Evolutionary conservation across 257 asterid species (phyloP), one percentile per base, ranked within the genome.

Genomic region (Lantana camara): DNA sequence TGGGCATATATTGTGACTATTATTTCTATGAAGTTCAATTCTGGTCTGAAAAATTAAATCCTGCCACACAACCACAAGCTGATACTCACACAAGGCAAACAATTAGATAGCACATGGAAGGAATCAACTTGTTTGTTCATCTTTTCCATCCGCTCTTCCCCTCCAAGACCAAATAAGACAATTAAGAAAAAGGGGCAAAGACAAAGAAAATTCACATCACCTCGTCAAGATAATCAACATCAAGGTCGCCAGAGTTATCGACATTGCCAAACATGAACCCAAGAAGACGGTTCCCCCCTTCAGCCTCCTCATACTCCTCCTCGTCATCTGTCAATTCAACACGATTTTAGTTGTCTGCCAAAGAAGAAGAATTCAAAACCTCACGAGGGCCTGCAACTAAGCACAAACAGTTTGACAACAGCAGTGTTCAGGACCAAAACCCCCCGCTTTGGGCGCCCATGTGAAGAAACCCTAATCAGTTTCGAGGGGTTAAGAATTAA

Each of bases 191-290:
- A 0, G 35, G 21, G 62, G 29, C 22, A 0, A 34, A n/a, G 49
- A 56, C 47, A 41, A 54, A 44, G 48, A 62, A 60, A n/a, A n/a
- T n/a, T n/a, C 54, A 63, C 61, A 75, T 76, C 70, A 90, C 99
- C 97, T 94, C 90, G 42, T 94, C 99, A 63, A 94, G 99, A 80
- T 94, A 94, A 79, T 94, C 99, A 66, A 82, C 95, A 76, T 94
- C 99, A 47, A 94, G 97, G 80, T 90, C 97, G 47, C 99, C 99
- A 29, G 99, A 83, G 72, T 81, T 77, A 49, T 90, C 97, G 48
- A 94, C 99, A 75, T 94, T 90, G 23, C 99, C 99, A 59, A 94
- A 94, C 97, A 94, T 88, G 87, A 94, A 94, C 24, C 97, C 97
- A 72, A 90, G 73, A 66, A 90, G 92, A 64, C 89, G 88, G 74